A percentile compares a stretch with the other conserved stretches of the same genome.
Conservation (phyloP, 2,329 filamentous ascomycete species). For the Kalaharituber pfeilii region DNA sequence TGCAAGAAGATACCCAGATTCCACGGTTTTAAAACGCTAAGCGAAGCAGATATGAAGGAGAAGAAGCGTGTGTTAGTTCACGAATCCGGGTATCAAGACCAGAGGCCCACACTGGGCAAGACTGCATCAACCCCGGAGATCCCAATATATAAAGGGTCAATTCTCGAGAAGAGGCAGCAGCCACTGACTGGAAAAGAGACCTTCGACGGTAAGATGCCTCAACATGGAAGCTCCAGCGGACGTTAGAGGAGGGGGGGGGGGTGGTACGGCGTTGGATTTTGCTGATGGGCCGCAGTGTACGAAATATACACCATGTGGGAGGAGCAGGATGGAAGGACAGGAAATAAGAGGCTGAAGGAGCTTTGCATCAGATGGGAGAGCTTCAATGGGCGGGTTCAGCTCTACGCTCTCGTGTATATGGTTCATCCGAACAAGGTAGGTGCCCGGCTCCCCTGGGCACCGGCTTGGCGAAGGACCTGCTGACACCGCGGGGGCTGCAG, state of each 20-base stretch:
- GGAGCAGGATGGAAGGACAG: not conserved
- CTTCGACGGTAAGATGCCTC: not conserved
- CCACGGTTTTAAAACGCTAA: not conserved
- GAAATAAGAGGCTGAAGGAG: not conserved
- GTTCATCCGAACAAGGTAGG: not conserved
- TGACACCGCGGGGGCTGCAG: not conserved
- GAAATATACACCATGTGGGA: not conserved
- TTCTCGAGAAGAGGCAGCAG: not conserved
- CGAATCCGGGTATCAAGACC: not conserved
- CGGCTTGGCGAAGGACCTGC: not conserved
- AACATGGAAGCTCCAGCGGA: not conserved
- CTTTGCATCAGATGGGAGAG: not conserved
- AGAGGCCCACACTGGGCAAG: not conserved
- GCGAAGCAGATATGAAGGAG: not conserved
- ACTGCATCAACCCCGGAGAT: not conserved
- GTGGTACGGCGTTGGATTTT: not conserved
- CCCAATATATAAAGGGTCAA: not conserved
- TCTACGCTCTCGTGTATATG: conserved; percentile 1
- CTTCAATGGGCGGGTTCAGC: not conserved
- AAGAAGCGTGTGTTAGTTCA: not conserved
- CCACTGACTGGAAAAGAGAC: not conserved
- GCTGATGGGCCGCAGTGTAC: not conserved
- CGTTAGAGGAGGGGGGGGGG: not conserved
- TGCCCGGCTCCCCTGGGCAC: not conserved
- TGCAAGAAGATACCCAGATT: not conserved